Evolutionary conservation across 2,329 filamentous ascomycete genomes (phyloP).

Genomic region (Nothophoma quercina): DNA sequence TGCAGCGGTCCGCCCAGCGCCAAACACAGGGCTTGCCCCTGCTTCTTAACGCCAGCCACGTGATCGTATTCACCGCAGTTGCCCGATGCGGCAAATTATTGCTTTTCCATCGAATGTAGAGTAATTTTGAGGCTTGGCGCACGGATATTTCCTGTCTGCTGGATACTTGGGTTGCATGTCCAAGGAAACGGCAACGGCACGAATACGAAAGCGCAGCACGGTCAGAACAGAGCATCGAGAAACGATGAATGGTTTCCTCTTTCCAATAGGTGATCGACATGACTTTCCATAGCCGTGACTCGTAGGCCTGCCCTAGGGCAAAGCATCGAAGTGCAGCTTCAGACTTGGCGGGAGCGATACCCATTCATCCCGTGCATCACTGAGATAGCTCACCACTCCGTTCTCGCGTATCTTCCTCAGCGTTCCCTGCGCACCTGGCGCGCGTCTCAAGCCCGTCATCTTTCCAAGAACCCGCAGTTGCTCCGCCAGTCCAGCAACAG

Average conservation of each 20-base stretch:
- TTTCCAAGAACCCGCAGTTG: constrained; percentile 22
- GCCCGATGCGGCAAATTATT: constrained; percentile 8
- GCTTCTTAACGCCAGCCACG: constrained; percentile 4
- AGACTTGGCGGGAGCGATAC: constrained; percentile 2
- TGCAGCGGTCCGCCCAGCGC: constrained; percentile 14
- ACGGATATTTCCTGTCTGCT: constrained; percentile 8
- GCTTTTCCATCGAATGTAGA: constrained; percentile 17
- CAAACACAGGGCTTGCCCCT: constrained; percentile 17
- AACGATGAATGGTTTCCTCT: not conserved
- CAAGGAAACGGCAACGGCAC: not conserved
- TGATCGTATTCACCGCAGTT: not conserved
- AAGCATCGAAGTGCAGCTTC: not conserved
- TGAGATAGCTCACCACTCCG: constrained; percentile 17
- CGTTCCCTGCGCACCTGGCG: not conserved
- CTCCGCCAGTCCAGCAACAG: constrained; percentile 12
- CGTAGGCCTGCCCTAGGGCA: not conserved
- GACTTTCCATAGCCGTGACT: not conserved
- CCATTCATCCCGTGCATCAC: constrained; percentile 20
- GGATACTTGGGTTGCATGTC: constrained; percentile 9
- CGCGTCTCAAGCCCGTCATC: constrained; percentile 11
- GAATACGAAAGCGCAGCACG: not conserved
- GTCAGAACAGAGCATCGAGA: not conserved
- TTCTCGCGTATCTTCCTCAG: constrained; percentile 8
- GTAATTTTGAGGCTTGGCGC: constrained; percentile 21
- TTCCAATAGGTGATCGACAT: not conserved